Percentiles rank a stretch among this genome's conserved stretches.
These are phyloP conservation scores for Cutaneotrichosporon cutaneum DNA, from an alignment of 1,284 basidiomycete genomes.

Conservation along the genomic window DNA sequence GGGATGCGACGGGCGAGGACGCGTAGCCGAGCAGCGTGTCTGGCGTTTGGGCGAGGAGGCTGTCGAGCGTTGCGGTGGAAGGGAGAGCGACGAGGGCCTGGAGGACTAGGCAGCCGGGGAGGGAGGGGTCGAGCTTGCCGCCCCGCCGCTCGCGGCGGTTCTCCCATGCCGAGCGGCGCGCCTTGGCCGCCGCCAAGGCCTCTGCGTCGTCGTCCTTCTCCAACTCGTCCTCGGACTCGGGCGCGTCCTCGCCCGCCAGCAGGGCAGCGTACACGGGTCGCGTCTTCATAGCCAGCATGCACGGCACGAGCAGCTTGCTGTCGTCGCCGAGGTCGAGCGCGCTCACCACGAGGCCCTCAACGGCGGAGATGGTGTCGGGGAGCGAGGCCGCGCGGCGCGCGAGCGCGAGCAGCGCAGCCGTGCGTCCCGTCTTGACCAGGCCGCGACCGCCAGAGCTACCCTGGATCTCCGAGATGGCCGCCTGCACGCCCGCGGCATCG, in stretches of 20 bases:
- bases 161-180: conserved; percentile 43
- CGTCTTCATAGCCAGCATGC: conserved; percentile 64
- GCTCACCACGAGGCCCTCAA: conserved; percentile 60
- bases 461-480: conserved; percentile 63
- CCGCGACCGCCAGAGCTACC: conserved; percentile 56
- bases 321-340: conserved; percentile 64
- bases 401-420: conserved; percentile 67
- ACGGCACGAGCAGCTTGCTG: conserved; percentile 60
- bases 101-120: conserved; percentile 81
- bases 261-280: conserved; percentile 57
- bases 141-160: conserved; percentile 43
- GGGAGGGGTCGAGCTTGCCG: conserved; percentile 61
- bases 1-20: conserved; percentile 71
- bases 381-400: conserved; percentile 65
- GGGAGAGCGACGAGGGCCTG: conserved; percentile 73
- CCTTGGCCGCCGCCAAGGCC: conserved; percentile 40
- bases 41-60: conserved; percentile 60
- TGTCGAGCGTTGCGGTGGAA: conserved; percentile 63
- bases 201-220: conserved; percentile 42
- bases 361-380: conserved; percentile 46
- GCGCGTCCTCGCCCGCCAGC: conserved; percentile 31
- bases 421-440: conserved; percentile 60
- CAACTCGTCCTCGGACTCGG: conserved; percentile 28
- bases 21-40: conserved; percentile 67
- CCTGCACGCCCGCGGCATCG: conserved; percentile 59